Conservation (phyloP, 2,329 filamentous ascomycete species). For the Paraphaeosphaeria minitans region DNA sequence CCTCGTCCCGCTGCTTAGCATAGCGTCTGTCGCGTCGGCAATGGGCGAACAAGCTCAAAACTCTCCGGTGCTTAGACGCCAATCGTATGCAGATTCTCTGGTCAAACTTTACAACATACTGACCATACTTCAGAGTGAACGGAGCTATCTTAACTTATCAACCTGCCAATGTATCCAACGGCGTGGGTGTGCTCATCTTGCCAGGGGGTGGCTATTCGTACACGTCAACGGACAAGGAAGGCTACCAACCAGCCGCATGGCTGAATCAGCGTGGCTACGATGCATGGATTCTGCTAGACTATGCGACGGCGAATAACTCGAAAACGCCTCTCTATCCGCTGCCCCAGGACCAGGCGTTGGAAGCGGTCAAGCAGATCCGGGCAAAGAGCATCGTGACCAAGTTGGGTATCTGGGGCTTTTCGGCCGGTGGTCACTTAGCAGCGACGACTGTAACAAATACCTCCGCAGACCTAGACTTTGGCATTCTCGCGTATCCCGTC, state of each 20-base stretch:
- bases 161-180: conserved; percentile 6
- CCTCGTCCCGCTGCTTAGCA: neutral
- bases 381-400: conserved; percentile 5
- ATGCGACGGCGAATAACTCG: conserved; percentile 1
- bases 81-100: conserved; percentile 1
- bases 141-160: conserved; percentile 9
- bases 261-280: conserved; percentile 12
- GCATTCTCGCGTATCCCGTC: conserved; percentile 12
- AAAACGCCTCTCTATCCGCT: conserved; percentile 7
- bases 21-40: neutral
- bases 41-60: conserved; percentile 1
- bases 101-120: neutral
- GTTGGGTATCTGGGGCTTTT: conserved; percentile 15
- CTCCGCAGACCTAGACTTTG: conserved; percentile 10
- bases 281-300: conserved; percentile 13
- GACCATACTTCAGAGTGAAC: conserved; percentile 7
- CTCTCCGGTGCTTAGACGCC: neutral
- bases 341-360: conserved; percentile 12
- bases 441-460: conserved; percentile 13
- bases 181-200: conserved; percentile 9
- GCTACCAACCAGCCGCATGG: conserved; percentile 11
- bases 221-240: conserved; percentile 9
- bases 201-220: conserved; percentile 11
- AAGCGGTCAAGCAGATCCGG: conserved; percentile 15
- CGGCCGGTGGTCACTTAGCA: conserved; percentile 11